These are phyloP conservation scores for Coleophoma eucalyptorum DNA, from an alignment of 2,329 filamentous ascomycete species.

Conservation along the genomic window DNA sequence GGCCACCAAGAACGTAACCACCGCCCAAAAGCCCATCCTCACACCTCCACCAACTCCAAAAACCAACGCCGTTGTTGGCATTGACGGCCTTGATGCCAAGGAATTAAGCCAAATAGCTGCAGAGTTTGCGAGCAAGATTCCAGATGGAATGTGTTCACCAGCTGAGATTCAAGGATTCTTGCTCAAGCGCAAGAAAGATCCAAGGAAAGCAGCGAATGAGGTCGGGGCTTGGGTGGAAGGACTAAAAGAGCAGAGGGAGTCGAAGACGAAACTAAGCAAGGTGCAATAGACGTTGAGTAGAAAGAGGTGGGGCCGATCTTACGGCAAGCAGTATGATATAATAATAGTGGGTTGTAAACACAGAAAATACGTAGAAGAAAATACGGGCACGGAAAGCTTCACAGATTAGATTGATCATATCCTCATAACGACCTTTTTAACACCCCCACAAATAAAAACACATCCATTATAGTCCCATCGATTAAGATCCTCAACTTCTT, in stretches of 20 bases:
- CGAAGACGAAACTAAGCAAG: conserved; percentile 1
- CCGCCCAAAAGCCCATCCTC: not conserved
- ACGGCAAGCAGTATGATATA: too few species aligned
- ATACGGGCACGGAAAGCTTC: too few species aligned
- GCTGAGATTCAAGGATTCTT: conserved; percentile 65
- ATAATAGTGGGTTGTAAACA: too few species aligned
- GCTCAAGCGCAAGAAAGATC: conserved; percentile 57
- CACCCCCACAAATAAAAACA: too few species aligned
- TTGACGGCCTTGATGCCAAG: conserved; percentile 22
- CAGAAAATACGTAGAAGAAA: too few species aligned
- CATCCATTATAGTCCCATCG: too few species aligned
- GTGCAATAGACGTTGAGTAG: not conserved
- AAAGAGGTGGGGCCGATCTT: too few species aligned
- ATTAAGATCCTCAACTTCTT: too few species aligned
- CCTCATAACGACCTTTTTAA: too few species aligned
- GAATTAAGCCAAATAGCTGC: conserved; percentile 30
- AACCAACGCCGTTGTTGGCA: not conserved
- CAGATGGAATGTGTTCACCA: conserved; percentile 47
- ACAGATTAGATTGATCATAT: too few species aligned
- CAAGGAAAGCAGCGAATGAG: conserved; percentile 49
- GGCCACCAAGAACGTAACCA: not conserved
- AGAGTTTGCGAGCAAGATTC: conserved; percentile 50
- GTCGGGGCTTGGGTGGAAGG: conserved; percentile 50
- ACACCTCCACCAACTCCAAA: conserved; percentile 11
- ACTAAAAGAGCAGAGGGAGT: conserved; percentile 27